phyloP scores from a whole-genome alignment of 495 filamentous ascomycete genomes.

The Amphirosellinia nigrospora region DNA sequence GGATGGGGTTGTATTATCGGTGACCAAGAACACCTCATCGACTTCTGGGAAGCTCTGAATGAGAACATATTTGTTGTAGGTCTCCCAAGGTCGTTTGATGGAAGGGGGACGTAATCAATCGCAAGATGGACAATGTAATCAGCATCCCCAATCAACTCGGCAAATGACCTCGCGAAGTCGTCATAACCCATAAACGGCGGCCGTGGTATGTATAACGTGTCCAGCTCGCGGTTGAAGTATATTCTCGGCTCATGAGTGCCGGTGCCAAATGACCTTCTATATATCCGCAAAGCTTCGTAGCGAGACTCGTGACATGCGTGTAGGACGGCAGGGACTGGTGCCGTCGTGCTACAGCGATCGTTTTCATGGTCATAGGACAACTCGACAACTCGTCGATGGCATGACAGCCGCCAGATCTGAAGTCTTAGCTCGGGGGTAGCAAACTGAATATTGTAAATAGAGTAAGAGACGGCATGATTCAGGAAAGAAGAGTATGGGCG shows the following conservation, averaged over 20 bases:
- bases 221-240: slow-evolving; percentile 52
- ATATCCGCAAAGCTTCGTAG: slow-evolving; percentile 47
- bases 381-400: slow-evolving; percentile 48
- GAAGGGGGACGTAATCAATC: slow-evolving; percentile 55
- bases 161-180: slow-evolving; percentile 50
- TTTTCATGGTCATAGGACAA: slow-evolving; percentile 43
- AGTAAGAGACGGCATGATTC: slow-evolving; percentile 24
- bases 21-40: slow-evolving; percentile 48
- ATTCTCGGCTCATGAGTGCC: slow-evolving; percentile 38
- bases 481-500: not conserved
- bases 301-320: slow-evolving; percentile 53
- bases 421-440: slow-evolving; percentile 58
- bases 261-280: slow-evolving; percentile 50
- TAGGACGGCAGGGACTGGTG: slow-evolving; percentile 48
- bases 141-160: slow-evolving; percentile 33
- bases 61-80: slow-evolving; percentile 56
- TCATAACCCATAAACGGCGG: slow-evolving; percentile 55
- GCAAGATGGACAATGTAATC: slow-evolving; percentile 46
- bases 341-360: slow-evolving; percentile 43
- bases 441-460: slow-evolving; percentile 49
- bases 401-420: slow-evolving; percentile 53
- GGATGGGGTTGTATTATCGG: slow-evolving; percentile 25
- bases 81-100: slow-evolving; percentile 59
- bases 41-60: slow-evolving; percentile 51
- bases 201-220: slow-evolving; percentile 58